Evolutionary conservation across 108 stramenopile species (phyloP).

Genomic region (Skeletonema menzelii): DNA sequence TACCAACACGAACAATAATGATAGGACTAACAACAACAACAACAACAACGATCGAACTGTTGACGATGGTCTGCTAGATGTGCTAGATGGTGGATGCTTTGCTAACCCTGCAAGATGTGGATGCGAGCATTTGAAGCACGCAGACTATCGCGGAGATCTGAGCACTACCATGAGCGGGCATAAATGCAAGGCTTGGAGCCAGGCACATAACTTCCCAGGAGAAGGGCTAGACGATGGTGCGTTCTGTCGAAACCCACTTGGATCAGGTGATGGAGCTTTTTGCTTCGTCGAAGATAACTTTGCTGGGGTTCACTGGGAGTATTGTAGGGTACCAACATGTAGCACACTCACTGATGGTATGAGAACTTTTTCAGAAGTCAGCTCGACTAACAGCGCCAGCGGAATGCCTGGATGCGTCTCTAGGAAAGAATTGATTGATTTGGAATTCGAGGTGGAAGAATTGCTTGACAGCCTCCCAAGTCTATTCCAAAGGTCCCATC

Average conservation of each 20-base stretch:
- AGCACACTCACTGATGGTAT: background rate
- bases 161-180: constrained; percentile 7
- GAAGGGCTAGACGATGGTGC: constrained; percentile 25
- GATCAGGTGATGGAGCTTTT: constrained; percentile 12
- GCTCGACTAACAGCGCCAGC: background rate
- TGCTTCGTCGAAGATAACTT: constrained; percentile 20
- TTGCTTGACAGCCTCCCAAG: background rate
- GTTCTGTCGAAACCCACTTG: constrained; percentile 22
- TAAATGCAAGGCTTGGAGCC: constrained; percentile 17
- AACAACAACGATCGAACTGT: background rate
- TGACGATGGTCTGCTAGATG: background rate
- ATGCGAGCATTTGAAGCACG: constrained; percentile 9
- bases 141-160: constrained; percentile 22
- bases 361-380: background rate
- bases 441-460: constrained; percentile 28
- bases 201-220: constrained; percentile 4
- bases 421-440: constrained; percentile 8
- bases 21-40: background rate
- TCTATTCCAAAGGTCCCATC: constrained; percentile 19
- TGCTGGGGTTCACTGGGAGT: constrained; percentile 21
- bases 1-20: background rate
- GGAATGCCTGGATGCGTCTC: background rate
- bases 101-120: constrained; percentile 19
- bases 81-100: background rate
- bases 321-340: constrained; percentile 26